Evolutionary conservation across 2,329 filamentous ascomycete genomes (phyloP).

Genomic region (Aspergillus fijiensis): DNA sequence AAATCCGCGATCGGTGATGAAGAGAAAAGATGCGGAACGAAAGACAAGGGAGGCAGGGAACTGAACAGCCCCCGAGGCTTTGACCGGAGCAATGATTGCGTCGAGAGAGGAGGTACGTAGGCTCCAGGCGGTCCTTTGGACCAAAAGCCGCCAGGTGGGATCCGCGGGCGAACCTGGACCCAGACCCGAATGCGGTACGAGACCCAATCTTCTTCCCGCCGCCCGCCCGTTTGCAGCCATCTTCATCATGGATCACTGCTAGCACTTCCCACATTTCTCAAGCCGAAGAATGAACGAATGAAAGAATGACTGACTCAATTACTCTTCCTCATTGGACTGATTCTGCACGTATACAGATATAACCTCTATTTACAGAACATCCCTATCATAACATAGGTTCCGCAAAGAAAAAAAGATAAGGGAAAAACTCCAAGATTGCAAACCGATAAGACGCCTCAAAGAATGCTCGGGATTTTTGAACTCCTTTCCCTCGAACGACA

Average conservation of each 20-base stretch:
- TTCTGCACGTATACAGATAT: neutral
- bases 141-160: neutral
- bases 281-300: neutral
- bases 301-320: neutral
- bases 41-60: slow-evolving; percentile 1
- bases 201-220: slow-evolving; percentile 1
- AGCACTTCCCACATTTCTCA: neutral
- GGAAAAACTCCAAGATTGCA: neutral
- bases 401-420: neutral
- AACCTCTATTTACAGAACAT: slow-evolving; percentile 18
- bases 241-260: slow-evolving; percentile 1
- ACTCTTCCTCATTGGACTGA: neutral
- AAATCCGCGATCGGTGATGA: slow-evolving; percentile 1
- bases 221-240: slow-evolving; percentile 21
- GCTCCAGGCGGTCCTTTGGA: neutral
- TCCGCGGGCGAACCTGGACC: slow-evolving; percentile 5
- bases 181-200: slow-evolving; percentile 16
- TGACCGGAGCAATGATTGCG: slow-evolving; percentile 8
- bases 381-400: neutral
- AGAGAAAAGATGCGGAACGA: neutral
- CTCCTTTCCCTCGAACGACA: neutral
- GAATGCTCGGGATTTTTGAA: neutral
- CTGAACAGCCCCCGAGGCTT: neutral
- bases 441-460: slow-evolving; percentile 7
- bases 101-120: slow-evolving; percentile 3